Evolutionary conservation across 75 land plant species (phyloP), one percentile per base, ranked within the genome.

Genomic region (Pinus tabuliformis): DNA sequence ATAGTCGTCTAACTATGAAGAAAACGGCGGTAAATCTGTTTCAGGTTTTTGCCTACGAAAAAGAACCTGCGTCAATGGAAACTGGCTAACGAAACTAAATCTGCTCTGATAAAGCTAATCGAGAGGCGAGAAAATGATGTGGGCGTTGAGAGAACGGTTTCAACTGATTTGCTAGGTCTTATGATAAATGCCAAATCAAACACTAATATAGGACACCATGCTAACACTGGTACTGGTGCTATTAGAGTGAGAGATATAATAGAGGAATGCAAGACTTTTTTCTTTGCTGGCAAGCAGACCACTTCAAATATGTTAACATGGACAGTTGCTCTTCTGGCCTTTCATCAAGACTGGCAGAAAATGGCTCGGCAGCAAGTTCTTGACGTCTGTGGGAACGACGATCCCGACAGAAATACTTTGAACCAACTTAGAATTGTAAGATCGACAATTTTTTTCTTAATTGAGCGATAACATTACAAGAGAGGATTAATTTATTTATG

Each of bases 191-290:
- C 84, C 84, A 52, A 26, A 61, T 12, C 36, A 85, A 74, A 39
- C 83, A 58, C 61, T 82, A 11, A 57, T 57, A 73, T 52, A 57
- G 56, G 52, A 26, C 8, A 33, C 54, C 6, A 56, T 12, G 15
- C 24, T 58, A 58, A 70, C 8, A 5, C 33, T 33, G 33, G 80
- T 30, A 72, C 77, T 0, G 22, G n/a, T 54, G 22, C 57, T 54
- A 24, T 45, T 17, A 54, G 60, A 58, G 28, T 22, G 77, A 61
- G 82, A 72, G 82, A 82, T 62, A 83, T 92, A 24, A 61, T 86
- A 17, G 86, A 83, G 5, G 86, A 89, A 71, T 89, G 91, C 86
- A 89, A 89, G 74, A 81, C 84, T 42, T 89, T 89, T 78, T 89
- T 78, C 78, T 83, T 86, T 72, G 88, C 86, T 22, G 91, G 33